phyloP scores from a whole-genome alignment of 306 rosid genomes.

The Cajanus cajan region DNA sequence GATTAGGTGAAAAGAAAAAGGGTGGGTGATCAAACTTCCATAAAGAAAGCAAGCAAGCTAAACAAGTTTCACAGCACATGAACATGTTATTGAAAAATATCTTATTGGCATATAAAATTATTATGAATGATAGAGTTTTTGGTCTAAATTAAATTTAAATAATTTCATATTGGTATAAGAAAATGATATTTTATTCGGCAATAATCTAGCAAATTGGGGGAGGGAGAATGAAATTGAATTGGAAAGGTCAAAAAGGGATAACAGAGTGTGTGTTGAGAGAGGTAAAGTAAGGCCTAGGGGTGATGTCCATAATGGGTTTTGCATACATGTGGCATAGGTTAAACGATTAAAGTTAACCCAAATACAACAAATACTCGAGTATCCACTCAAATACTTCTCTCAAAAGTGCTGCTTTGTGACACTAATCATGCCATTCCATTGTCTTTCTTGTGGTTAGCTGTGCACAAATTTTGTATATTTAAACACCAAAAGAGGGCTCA shows the following conservation, averaged over 20 bases:
- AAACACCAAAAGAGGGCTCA: conserved; percentile 24
- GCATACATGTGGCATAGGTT: conserved; percentile 13
- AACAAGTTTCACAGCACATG: background rate
- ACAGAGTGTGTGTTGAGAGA: background rate
- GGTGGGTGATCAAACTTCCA: conserved; percentile 55
- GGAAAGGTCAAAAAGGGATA: conserved; percentile 35
- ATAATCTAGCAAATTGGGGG: conserved; percentile 32
- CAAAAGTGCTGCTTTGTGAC: conserved; percentile 62
- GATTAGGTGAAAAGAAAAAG: conserved; percentile 49
- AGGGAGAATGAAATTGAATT: conserved; percentile 20
- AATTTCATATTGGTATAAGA: too few relatives aligned
- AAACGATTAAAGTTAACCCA: conserved; percentile 25
- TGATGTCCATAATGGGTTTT: conserved; percentile 5
- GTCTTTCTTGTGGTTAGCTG: conserved; percentile 62
- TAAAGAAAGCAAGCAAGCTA: conserved; percentile 7
- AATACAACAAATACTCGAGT: conserved; percentile 54
- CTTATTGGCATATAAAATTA: too few relatives aligned
- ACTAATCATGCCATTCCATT: conserved; percentile 54
- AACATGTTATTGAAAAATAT: too few relatives aligned
- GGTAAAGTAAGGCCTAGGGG: conserved; percentile 18
- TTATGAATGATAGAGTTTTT: too few relatives aligned
- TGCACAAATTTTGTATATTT: conserved; percentile 35
- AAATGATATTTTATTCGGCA: conserved; percentile 22
- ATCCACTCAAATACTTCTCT: conserved; percentile 57
- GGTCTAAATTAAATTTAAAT: too few relatives aligned